Conservation (phyloP, 257 asterid species). For the Linaria vulgaris region DNA sequence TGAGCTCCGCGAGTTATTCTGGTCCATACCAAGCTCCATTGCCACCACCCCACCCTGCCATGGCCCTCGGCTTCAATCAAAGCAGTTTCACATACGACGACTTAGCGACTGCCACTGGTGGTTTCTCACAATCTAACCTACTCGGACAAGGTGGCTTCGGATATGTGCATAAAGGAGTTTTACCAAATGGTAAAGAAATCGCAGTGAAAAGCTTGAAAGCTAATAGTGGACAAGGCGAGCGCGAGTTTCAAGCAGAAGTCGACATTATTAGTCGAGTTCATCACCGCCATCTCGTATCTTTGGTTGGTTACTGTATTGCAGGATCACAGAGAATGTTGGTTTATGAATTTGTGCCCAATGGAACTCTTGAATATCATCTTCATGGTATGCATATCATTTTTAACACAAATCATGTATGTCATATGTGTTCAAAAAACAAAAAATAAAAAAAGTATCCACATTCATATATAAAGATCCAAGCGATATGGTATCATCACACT, state of each 20-base stretch:
- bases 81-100: constrained; percentile 59
- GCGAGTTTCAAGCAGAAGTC: constrained; percentile 69
- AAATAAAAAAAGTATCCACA: too few species aligned
- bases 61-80: constrained; percentile 45
- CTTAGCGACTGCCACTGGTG: constrained; percentile 46
- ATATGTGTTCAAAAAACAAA: too few species aligned
- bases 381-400: constrained; percentile 38
- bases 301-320: constrained; percentile 59
- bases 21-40: constrained; percentile 50
- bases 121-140: constrained; percentile 45
- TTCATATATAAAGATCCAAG: too few species aligned
- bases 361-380: constrained; percentile 59
- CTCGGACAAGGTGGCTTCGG: constrained; percentile 79
- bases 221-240: constrained; percentile 74
- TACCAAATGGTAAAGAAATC: constrained; percentile 52
- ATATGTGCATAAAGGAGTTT: constrained; percentile 61
- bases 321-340: constrained; percentile 57
- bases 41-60: constrained; percentile 55
- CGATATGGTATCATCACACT: too few species aligned
- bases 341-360: constrained; percentile 52
- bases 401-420: too few species aligned
- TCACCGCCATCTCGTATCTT: constrained; percentile 62
- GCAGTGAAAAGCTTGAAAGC: constrained; percentile 61
- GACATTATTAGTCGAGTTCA: constrained; percentile 67
- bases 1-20: constrained; percentile 62